phyloP scores from a whole-genome alignment of 2,329 filamentous ascomycete genomes.

The Plectosphaerella sp. region DNA sequence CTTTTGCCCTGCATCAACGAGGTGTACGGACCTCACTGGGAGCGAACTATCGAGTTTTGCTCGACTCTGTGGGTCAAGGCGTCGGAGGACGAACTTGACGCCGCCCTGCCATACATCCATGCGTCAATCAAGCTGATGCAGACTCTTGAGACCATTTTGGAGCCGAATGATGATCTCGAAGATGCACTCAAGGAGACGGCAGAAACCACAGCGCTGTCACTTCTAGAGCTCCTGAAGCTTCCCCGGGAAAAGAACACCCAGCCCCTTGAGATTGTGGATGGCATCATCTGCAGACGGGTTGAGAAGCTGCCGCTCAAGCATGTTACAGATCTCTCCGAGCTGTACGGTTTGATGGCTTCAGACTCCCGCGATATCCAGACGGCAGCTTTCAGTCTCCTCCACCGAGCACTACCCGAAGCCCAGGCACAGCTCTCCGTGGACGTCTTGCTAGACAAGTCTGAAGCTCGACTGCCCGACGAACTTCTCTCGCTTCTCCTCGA shows the following conservation, averaged over 20 bases:
- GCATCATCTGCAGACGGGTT: slow-evolving; percentile 66
- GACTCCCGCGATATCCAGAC: slow-evolving; percentile 72
- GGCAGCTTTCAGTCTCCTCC: slow-evolving; percentile 75
- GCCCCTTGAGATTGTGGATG: slow-evolving; percentile 71
- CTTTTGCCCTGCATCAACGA: slow-evolving; percentile 72
- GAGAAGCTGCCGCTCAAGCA: slow-evolving; percentile 57
- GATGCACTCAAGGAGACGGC: slow-evolving; percentile 65
- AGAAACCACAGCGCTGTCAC: slow-evolving; percentile 47
- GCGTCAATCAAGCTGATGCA: slow-evolving; percentile 69
- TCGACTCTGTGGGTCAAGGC: slow-evolving; percentile 51
- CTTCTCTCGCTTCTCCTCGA: slow-evolving; percentile 79
- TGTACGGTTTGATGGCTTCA: slow-evolving; percentile 74
- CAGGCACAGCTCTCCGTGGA: slow-evolving; percentile 85
- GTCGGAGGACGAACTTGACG: slow-evolving; percentile 34
- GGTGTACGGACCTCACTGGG: slow-evolving; percentile 88
- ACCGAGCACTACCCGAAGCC: slow-evolving; percentile 69
- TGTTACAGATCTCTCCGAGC: slow-evolving; percentile 58
- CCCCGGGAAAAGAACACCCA: slow-evolving; percentile 45
- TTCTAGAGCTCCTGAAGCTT: slow-evolving; percentile 61
- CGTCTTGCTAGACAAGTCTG: slow-evolving; percentile 64
- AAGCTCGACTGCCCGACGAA: slow-evolving; percentile 75
- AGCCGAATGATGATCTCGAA: slow-evolving; percentile 80
- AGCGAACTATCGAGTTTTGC: slow-evolving; percentile 56
- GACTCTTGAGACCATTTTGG: slow-evolving; percentile 58
- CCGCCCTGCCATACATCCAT: slow-evolving; percentile 59